Evolutionary conservation across 768 basidiomycete species (phyloP).

Genomic region (Leccinum subgranulosum): DNA sequence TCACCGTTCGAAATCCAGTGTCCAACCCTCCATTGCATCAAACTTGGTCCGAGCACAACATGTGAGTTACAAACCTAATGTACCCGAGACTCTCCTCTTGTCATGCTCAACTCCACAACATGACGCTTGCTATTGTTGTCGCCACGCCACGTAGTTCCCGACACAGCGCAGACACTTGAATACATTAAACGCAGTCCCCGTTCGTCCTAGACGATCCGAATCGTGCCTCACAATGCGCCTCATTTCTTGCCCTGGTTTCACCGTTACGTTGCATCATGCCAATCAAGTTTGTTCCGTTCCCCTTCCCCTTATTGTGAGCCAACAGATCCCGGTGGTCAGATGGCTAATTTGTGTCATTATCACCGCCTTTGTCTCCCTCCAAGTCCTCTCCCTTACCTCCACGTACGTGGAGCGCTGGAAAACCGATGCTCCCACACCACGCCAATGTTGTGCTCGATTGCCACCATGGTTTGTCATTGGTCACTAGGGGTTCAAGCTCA

Average conservation of each 20-base stretch:
- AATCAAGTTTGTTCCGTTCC: not conserved
- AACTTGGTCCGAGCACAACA: conserved; percentile 1
- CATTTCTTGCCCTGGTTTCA: conserved; percentile 18
- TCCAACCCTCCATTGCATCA: not conserved
- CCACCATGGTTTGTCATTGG: conserved; percentile 19
- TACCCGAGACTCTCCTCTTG: conserved; percentile 20
- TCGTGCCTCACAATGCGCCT: not conserved
- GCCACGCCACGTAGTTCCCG: not conserved
- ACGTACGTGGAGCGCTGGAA: conserved; percentile 1
- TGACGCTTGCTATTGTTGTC: conserved; percentile 3
- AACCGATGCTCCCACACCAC: conserved; percentile 21
- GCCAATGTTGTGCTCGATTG: conserved; percentile 19
- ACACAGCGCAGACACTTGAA: conserved; percentile 1
- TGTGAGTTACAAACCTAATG: conserved; percentile 5
- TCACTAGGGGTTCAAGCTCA: conserved; percentile 7
- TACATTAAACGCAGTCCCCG: not conserved
- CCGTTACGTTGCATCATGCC: not conserved
- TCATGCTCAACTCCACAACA: conserved; percentile 7
- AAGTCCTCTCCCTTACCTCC: not conserved
- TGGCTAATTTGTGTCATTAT: not conserved
- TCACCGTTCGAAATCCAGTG: conserved; percentile 5
- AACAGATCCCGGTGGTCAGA: conserved; percentile 1
- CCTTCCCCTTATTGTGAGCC: conserved; percentile 6
- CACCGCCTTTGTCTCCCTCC: conserved; percentile 1
- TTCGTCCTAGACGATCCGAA: conserved; percentile 1